phyloP scores from a whole-genome alignment of 2,329 filamentous ascomycete genomes.

The Claviceps paspali region DNA sequence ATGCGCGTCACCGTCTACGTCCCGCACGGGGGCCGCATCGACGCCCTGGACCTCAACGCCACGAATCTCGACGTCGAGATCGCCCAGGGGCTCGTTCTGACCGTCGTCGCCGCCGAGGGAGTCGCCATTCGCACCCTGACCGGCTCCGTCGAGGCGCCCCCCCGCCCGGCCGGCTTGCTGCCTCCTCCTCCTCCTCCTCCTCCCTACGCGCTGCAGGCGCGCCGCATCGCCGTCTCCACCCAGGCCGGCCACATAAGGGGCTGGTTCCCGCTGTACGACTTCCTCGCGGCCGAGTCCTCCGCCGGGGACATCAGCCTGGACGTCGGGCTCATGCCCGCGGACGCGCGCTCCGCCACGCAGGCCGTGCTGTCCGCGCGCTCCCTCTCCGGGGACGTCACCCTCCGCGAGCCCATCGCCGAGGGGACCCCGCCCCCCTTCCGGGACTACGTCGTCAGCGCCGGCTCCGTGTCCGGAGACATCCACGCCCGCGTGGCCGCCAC shows the following conservation, averaged over 20 bases:
- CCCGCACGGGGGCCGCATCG: conserved; percentile 24
- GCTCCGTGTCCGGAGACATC: background rate
- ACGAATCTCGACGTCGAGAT: conserved; percentile 26
- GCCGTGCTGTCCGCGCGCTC: background rate
- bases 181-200: too few species aligned
- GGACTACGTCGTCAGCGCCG: background rate
- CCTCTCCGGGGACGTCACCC: background rate
- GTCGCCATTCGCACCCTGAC: conserved; percentile 20
- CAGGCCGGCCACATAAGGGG: conserved; percentile 29
- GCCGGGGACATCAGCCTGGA: conserved; percentile 24
- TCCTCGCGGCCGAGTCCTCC: conserved; percentile 26
- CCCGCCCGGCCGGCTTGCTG: conserved; percentile 11
- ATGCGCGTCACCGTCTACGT: conserved; percentile 32
- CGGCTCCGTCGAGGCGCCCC: conserved; percentile 20
- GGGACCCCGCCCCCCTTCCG: background rate
- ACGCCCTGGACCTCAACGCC: conserved; percentile 20
- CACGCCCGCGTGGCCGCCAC: conserved; percentile 24
- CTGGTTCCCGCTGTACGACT: conserved; percentile 35
- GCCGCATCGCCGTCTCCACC: conserved; percentile 26
- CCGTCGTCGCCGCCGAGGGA: conserved; percentile 12
- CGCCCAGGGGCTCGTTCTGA: conserved; percentile 24
- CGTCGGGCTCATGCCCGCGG: background rate
- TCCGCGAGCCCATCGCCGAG: background rate
- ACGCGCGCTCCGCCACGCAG: background rate
- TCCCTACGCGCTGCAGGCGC: conserved; percentile 28